Percentiles rank a stretch among this genome's conserved stretches.
These are phyloP conservation scores for Immersiporthe knoxdaviesiana DNA, from an alignment of 2,329 filamentous ascomycete species.

Conservation along the genomic window DNA sequence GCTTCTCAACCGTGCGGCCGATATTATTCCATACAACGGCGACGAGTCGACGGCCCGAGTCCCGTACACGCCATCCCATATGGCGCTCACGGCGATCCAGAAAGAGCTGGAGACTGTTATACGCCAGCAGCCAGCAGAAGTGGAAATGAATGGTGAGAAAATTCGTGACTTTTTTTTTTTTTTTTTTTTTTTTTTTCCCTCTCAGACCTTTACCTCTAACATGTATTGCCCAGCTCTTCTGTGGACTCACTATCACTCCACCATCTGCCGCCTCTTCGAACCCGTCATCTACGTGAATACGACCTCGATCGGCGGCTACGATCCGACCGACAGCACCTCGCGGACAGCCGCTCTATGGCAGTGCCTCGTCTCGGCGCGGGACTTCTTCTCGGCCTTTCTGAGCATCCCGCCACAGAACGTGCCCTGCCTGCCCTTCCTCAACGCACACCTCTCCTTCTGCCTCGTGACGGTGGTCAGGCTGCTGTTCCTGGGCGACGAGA, in stretches of 20 bases:
- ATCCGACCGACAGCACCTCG: conserved; percentile 33
- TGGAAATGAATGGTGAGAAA: conserved; percentile 34
- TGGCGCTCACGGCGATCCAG: conserved; percentile 40
- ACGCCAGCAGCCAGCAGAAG: conserved; percentile 26
- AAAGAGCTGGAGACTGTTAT: conserved; percentile 39
- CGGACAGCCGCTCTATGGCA: conserved; percentile 44
- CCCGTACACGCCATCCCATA: conserved; percentile 37
- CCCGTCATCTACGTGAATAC: conserved; percentile 40
- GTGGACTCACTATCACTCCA: conserved; percentile 40
- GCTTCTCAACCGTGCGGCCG: conserved; percentile 37
- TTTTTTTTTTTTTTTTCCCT: too few species aligned
- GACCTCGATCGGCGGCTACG: conserved; percentile 15
- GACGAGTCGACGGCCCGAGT: conserved; percentile 22
- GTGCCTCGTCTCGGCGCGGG: conserved; percentile 38
- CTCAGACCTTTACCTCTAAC: too few species aligned
- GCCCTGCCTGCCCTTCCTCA: conserved; percentile 38
- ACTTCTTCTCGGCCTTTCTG: conserved; percentile 36
- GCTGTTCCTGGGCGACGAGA: conserved; percentile 38
- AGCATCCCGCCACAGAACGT: conserved; percentile 36
- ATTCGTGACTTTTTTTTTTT: neutral
- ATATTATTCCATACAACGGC: conserved; percentile 34
- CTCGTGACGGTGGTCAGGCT: conserved; percentile 43
- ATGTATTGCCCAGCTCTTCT: conserved; percentile 38
- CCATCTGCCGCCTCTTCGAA: conserved; percentile 44
- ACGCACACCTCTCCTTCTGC: conserved; percentile 40